Evolutionary conservation across 371 early-diverging fungal species (phyloP), one percentile per base, ranked within the genome.

Genomic region (Mucor velutinosus): DNA sequence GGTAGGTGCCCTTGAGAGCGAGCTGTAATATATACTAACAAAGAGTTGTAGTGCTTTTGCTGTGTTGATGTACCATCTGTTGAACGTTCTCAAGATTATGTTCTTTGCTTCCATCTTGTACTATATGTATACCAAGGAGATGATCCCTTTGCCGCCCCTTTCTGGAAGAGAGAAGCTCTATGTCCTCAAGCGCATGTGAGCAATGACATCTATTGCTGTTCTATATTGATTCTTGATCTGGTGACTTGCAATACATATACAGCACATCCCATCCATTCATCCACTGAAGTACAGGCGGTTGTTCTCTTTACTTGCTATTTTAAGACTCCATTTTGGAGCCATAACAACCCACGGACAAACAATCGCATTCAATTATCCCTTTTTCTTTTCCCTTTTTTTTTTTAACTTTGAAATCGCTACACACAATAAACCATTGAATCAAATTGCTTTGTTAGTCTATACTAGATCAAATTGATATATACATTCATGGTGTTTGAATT

Each of bases 401-500:
- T 51, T 51, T n/a, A n/a, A n/a, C n/a, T 45, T 27, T 27, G 23
- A 23, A 15, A 53, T 25, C 1, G 4, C 23, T 53, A 15, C 12
- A 23, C 10, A 23, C 21, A 23, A 4, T 25, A 53, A 53, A 53
- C 4, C 53, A 25, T 47, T 47, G 21, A 47, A 47, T 21, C 11
- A 21, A 11, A 47, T n/a, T 21, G 21, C 21, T 21, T n/a, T 45
- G 8, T 19, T 19, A 7, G 7, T 5, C 8, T 7, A 0, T 19
- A 45, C 19, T 47, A 8, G 47, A 47, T 21, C 7, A 47, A 11
- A 21, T 21, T 47, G 21, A 47, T 47, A 47, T 47, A 47, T 21
- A 21, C n/a, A 45, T 58, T 33, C 23, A 63, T 63, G 69, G 49
- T 32, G 14, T 61, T 70, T 57, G 59, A 61, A 19, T 70, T 61